A percentile compares a stretch with the other conserved stretches of the same genome.
Evolutionary conservation across 176 grass and related monocot genomes (phyloP).

Genomic region (Carex cristatella): DNA sequence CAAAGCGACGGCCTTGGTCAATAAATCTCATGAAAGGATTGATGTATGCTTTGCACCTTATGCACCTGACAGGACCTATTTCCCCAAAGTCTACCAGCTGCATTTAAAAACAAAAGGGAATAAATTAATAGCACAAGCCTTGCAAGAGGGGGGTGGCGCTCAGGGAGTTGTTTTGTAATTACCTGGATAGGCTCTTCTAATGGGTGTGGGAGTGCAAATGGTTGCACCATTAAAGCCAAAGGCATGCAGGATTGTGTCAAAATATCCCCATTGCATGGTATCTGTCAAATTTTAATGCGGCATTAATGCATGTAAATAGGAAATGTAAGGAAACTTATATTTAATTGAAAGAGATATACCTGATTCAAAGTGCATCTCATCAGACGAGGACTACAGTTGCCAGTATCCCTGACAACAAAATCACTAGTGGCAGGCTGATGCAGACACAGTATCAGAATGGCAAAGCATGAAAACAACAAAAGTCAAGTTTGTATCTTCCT

Average conservation of each 20-base stretch:
- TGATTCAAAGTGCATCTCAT: conserved; percentile 86
- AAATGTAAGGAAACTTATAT: conserved; percentile 12
- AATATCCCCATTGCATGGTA: conserved; percentile 82
- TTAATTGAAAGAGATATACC: conserved; percentile 25
- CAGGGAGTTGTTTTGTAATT: not conserved
- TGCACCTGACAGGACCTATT: conserved; percentile 75
- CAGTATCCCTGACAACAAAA: conserved; percentile 81
- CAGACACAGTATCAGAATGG: not conserved
- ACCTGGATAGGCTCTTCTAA: conserved; percentile 86
- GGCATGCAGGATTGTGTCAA: conserved; percentile 80
- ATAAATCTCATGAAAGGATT: conserved; percentile 93
- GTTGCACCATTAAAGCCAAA: conserved; percentile 81
- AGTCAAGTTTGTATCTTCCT: not conserved
- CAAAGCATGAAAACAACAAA: not conserved
- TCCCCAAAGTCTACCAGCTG: conserved; percentile 93
- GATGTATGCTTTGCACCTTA: conserved; percentile 86
- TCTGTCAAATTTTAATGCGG: conserved; percentile 39
- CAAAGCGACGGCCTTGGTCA: conserved; percentile 69
- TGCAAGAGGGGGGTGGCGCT: not conserved
- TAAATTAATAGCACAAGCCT: conserved; percentile 2
- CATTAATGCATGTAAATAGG: conserved; percentile 21
- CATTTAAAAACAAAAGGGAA: conserved; percentile 25
- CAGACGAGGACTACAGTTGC: conserved; percentile 80
- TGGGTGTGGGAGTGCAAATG: conserved; percentile 69
- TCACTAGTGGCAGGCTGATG: conserved; percentile 60